Conservation (phyloP, 2,329 filamentous ascomycete species). For the Pestalotiopsis sp. region DNA sequence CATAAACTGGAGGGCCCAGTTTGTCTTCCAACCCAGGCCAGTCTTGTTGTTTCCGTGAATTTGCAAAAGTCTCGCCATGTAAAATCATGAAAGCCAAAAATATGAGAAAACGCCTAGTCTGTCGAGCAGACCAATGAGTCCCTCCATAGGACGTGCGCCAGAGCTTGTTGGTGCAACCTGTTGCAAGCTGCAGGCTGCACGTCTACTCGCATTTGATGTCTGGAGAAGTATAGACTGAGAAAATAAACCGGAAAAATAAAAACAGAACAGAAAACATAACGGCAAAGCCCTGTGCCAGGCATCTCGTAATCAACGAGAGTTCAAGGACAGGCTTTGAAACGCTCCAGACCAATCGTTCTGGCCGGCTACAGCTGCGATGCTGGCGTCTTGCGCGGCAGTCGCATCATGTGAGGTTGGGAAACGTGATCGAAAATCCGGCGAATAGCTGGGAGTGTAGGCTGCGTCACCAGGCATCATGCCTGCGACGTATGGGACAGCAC, state of each 20-base stretch:
- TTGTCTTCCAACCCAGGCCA: conserved; percentile 19
- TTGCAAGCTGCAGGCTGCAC: conserved; percentile 16
- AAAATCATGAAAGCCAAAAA: conserved; percentile 24
- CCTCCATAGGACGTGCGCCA: conserved; percentile 20
- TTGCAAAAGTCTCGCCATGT: conserved; percentile 25
- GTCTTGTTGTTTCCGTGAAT: conserved; percentile 23
- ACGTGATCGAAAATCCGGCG: conserved; percentile 43
- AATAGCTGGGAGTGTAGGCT: conserved; percentile 42
- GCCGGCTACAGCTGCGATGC: conserved; percentile 36
- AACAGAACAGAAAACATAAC: conserved; percentile 31
- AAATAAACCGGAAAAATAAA: conserved; percentile 27
- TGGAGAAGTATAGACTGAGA: conserved; percentile 13
- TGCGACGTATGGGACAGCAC: conserved; percentile 39
- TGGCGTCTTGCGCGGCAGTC: conserved; percentile 35
- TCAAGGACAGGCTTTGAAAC: conserved; percentile 75
- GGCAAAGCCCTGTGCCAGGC: background rate
- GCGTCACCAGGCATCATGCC: conserved; percentile 44
- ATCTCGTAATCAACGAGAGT: conserved; percentile 50
- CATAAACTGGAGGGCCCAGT: conserved; percentile 16
- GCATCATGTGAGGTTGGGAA: conserved; percentile 36
- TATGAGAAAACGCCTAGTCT: conserved; percentile 25
- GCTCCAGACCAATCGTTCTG: conserved; percentile 63
- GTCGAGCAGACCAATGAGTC: conserved; percentile 23
- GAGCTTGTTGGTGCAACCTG: conserved; percentile 5
- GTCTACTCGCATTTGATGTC: background rate